Conservation (phyloP, 208 protist species). For the Angomonas deanei region DNA sequence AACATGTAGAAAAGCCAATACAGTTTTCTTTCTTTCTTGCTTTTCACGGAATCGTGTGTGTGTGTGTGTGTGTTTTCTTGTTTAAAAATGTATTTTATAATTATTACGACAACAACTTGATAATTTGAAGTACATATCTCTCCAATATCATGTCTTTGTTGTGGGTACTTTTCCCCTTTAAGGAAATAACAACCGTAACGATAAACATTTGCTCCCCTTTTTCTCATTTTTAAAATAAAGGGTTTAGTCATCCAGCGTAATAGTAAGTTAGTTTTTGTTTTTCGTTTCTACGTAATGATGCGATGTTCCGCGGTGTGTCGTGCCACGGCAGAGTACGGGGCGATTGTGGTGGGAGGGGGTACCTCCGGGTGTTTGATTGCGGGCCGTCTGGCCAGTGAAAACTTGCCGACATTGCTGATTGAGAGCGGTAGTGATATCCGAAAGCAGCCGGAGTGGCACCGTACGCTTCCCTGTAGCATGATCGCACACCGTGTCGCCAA, state of each 20-base stretch:
- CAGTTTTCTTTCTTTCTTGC: constrained; percentile 1
- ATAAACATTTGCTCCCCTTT: no score
- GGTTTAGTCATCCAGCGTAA: no score
- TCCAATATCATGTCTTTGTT: no score
- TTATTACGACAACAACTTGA: no score
- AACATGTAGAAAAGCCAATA: background rate
- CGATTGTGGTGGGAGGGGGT: constrained; percentile 63
- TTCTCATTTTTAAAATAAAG: no score
- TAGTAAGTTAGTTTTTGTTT: background rate
- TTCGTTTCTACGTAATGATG: constrained; percentile 2
- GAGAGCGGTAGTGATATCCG: constrained; percentile 70
- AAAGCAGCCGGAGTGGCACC: constrained; percentile 48
- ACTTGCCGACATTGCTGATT: constrained; percentile 52
- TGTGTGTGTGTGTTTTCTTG: no score
- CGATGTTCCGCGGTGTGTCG: background rate
- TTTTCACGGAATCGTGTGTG: background rate
- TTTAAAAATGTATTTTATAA: no score
- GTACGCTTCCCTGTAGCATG: constrained; percentile 39
- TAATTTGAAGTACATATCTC: no score
- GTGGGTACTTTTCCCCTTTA: no score
- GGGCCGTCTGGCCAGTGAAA: constrained; percentile 64
- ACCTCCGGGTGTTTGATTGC: constrained; percentile 65
- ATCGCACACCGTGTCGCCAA: constrained; percentile 54
- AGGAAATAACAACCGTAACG: no score
- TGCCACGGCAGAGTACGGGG: constrained; percentile 37